Evolutionary conservation across 257 asterid species (phyloP), one percentile per base, ranked within the genome.

Genomic region (Mentha longifolia): DNA sequence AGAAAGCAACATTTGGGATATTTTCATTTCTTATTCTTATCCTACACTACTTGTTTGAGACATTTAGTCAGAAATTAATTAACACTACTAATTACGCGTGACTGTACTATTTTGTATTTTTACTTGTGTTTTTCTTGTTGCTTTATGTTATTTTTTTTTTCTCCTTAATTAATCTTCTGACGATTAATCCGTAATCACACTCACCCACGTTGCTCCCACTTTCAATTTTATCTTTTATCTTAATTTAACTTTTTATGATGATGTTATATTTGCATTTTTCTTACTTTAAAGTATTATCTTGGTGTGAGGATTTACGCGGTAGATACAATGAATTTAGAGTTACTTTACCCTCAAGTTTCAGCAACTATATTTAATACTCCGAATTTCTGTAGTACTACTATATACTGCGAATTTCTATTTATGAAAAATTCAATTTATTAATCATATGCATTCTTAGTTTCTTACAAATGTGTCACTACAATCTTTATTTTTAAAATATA

Each of bases 21-120:
- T 33, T 57, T 58, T 16, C 64, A 73, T 49, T 76, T 68, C 74
- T 56, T 76, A 33, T 72, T 76, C 74, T 54, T 54, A 67, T 76
- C 74, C 46, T 61, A 79, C 67, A 42, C 0, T 33, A 71, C 70
- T 67, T 33, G 0, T 74, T 65, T 30, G 57, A 61, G 65, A 61
- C 78, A 59, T 28, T 56, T 25, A 68, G 56, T 56, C 54, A 51
- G 52, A 30, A 31, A 57, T 30, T 65, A 64, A 64, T 76, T 70
- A 76, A 70, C 7, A 7, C 46, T 7, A 42, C 39, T 39, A 52
- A 52, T 52, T 63, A 60, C 72, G 76, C 76, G 64, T 63, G 68
- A 65, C 64, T 70, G 55, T 33, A 14, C 77, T 19, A 13, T 72
- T 33, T 16, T 7, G 28, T 50, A 20, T 50, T 49, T 49, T 49